Percentiles rank a stretch among this genome's conserved stretches.
phyloP scores from a whole-genome alignment of 2,329 filamentous ascomycete species.

The Epichloe uncinata region DNA sequence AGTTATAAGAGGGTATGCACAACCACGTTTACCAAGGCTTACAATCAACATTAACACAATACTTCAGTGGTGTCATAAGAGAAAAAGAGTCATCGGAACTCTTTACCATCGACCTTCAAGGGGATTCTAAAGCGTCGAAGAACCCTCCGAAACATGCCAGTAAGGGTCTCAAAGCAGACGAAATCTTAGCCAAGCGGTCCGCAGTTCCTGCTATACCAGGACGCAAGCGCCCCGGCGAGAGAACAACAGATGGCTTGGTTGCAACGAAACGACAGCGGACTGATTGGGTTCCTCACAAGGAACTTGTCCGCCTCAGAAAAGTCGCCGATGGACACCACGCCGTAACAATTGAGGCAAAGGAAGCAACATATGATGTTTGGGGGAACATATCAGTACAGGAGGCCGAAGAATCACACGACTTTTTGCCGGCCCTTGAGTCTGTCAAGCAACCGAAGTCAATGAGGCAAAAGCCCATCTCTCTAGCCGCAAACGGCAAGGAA shows the following conservation, averaged over 20 bases:
- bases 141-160: conserved; percentile 52
- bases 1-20: conserved; percentile 68
- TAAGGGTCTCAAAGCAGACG: conserved; percentile 77
- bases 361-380: conserved; percentile 73
- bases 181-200: conserved; percentile 79
- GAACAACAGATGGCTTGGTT: conserved; percentile 59
- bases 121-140: conserved; percentile 51
- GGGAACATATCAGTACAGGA: conserved; percentile 26
- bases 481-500: conserved; percentile 68
- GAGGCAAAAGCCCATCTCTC: conserved; percentile 62
- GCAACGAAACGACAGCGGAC: conserved; percentile 62
- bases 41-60: background rate
- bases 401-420: conserved; percentile 32
- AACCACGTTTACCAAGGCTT: background rate
- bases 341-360: conserved; percentile 39
- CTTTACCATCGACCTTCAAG: conserved; percentile 68
- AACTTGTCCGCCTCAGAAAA: conserved; percentile 62
- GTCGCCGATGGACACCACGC: conserved; percentile 63
- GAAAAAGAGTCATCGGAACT: conserved; percentile 76
- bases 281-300: conserved; percentile 73
- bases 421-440: conserved; percentile 54
- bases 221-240: conserved; percentile 61
- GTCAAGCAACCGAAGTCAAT: conserved; percentile 64
- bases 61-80: conserved; percentile 60
- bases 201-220: conserved; percentile 64